These are phyloP conservation scores for Curvularia sp. DNA, from an alignment of 2,329 filamentous ascomycete genomes.

Conservation along the genomic window DNA sequence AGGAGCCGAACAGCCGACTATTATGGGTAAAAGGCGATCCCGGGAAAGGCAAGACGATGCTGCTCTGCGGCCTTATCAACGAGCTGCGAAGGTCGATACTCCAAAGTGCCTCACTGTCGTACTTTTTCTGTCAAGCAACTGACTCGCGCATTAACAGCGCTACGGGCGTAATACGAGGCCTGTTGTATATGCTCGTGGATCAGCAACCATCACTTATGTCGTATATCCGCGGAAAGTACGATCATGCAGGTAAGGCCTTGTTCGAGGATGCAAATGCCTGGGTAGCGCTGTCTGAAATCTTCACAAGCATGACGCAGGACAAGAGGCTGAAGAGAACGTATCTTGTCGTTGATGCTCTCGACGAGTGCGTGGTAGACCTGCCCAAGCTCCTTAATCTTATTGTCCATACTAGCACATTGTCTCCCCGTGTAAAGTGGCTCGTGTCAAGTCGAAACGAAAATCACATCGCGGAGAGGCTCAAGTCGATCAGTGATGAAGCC, in stretches of 20 bases:
- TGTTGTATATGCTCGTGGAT: slow-evolving; percentile 53
- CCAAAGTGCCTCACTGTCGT: slow-evolving; percentile 21
- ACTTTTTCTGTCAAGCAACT: slow-evolving; percentile 52
- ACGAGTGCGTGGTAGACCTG: slow-evolving; percentile 17
- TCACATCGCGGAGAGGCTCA: slow-evolving; percentile 49
- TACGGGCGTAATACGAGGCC: slow-evolving; percentile 52
- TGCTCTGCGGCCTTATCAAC: slow-evolving; percentile 24
- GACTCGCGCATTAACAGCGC: slow-evolving; percentile 49
- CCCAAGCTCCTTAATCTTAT: not conserved
- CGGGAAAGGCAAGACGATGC: slow-evolving; percentile 53
- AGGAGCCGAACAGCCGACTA: slow-evolving; percentile 20
- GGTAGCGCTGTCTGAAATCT: slow-evolving; percentile 4
- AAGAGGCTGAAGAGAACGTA: slow-evolving; percentile 1
- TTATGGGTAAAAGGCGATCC: slow-evolving; percentile 35
- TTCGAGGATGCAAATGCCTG: slow-evolving; percentile 24
- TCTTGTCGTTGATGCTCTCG: slow-evolving; percentile 23
- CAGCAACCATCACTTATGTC: slow-evolving; percentile 24
- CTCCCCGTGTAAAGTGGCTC: slow-evolving; percentile 24
- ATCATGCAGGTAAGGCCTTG: slow-evolving; percentile 1
- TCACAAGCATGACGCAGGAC: not conserved
- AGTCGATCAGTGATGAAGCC: slow-evolving; percentile 21
- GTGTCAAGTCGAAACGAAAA: slow-evolving; percentile 32
- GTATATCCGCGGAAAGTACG: slow-evolving; percentile 16
- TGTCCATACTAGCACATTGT: slow-evolving; percentile 7
- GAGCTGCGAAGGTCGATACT: not conserved